Percentiles rank a stretch among this genome's conserved stretches.
Conservation (phyloP, 768 basidiomycete genomes). For the Strobilomyces echinocephalus region DNA sequence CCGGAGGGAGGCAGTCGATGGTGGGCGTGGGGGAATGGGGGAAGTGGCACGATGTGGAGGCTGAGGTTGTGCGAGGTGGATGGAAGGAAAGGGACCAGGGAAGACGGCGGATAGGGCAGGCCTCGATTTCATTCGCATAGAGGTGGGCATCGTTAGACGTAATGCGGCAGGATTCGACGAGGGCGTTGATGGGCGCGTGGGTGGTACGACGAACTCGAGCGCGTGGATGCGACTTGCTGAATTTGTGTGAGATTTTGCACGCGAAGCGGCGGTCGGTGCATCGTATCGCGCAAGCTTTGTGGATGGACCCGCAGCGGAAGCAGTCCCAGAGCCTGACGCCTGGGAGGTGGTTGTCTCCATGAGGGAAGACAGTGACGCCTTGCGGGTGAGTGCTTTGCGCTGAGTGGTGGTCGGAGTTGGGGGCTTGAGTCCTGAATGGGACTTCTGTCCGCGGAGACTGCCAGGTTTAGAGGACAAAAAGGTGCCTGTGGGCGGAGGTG, state of each 20-base stretch:
- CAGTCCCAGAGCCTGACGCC: constrained; percentile 49
- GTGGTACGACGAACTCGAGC: constrained; percentile 65
- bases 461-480: constrained; percentile 67
- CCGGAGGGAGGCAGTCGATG: constrained; percentile 49
- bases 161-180: constrained; percentile 73
- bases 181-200: constrained; percentile 74
- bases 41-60: constrained; percentile 48
- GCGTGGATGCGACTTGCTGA: constrained; percentile 58
- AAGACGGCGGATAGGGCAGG: constrained; percentile 77
- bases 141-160: constrained; percentile 84
- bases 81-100: constrained; percentile 38
- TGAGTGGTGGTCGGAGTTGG: constrained; percentile 63
- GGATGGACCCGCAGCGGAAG: constrained; percentile 31
- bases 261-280: constrained; percentile 75
- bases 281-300: constrained; percentile 56
- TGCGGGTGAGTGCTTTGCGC: constrained; percentile 57
- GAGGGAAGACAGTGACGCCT: constrained; percentile 75
- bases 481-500: constrained; percentile 47
- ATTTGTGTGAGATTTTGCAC: constrained; percentile 65
- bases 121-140: constrained; percentile 67
- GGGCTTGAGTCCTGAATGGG: constrained; percentile 75
- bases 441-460: constrained; percentile 79
- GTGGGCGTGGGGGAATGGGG: constrained; percentile 55
- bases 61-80: constrained; percentile 28
- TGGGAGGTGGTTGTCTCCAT: constrained; percentile 57